These are phyloP conservation scores for Pseudopyrenochaeta lycopersici DNA, from an alignment of 2,329 filamentous ascomycete genomes.

Conservation along the genomic window DNA sequence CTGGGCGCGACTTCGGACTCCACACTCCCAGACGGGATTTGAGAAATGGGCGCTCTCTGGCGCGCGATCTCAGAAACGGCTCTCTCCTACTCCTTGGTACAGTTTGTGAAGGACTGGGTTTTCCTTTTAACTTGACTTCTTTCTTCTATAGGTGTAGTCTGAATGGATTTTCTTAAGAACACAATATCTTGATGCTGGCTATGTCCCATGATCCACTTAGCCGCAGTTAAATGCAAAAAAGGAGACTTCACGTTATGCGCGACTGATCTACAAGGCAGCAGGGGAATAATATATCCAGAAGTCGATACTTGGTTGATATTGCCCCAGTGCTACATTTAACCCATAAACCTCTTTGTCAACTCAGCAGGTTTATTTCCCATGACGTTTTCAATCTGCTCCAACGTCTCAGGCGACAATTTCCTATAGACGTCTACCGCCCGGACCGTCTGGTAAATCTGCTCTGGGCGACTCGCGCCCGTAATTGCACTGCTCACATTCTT, in stretches of 20 bases:
- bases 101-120: background rate
- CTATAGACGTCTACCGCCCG: constrained; percentile 55
- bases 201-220: too few species aligned
- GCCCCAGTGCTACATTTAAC: background rate
- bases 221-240: too few species aligned
- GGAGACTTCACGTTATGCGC: background rate
- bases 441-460: constrained; percentile 49
- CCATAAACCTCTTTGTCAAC: constrained; percentile 34
- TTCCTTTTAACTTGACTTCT: constrained; percentile 9
- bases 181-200: too few species aligned
- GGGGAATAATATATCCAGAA: background rate
- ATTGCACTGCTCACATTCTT: constrained; percentile 39
- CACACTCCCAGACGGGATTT: constrained; percentile 18
- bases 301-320: background rate
- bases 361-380: constrained; percentile 44
- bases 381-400: constrained; percentile 53
- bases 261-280: background rate
- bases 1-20: constrained; percentile 16
- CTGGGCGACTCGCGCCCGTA: constrained; percentile 38
- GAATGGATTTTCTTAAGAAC: constrained; percentile 14
- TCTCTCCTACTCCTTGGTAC: background rate
- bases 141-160: constrained; percentile 28
- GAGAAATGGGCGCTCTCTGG: constrained; percentile 19
- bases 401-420: constrained; percentile 53
- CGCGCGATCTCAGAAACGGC: constrained; percentile 10